Conservation (phyloP, 164 flowering plant species). For the Paratinospora sagittata region DNA sequence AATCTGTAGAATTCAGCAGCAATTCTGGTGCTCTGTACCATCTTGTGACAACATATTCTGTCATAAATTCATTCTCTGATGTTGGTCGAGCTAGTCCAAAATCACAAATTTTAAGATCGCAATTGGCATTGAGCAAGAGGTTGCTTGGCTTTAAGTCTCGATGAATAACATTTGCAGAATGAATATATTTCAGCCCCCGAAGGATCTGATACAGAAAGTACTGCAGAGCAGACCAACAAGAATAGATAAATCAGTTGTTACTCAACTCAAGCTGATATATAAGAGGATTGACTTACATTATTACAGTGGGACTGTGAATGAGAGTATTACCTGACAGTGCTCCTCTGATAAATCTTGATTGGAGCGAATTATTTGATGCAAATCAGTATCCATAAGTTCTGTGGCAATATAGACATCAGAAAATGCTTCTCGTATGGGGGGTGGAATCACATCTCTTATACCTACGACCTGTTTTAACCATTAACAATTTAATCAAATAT, state of each 20-base stretch:
- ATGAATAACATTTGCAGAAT: constrained; percentile 91
- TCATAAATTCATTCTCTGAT: constrained; percentile 80
- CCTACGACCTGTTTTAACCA: constrained; percentile 50
- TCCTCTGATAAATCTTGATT: constrained; percentile 88
- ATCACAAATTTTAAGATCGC: constrained; percentile 86
- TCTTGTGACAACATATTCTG: constrained; percentile 95
- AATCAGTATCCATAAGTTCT: constrained; percentile 97
- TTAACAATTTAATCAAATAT: neutral
- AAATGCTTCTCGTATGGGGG: constrained; percentile 71
- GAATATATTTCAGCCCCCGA: constrained; percentile 91
- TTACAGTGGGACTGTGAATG: constrained; percentile 34
- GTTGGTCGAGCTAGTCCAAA: constrained; percentile 92
- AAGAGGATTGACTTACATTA: neutral
- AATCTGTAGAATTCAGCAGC: constrained; percentile 78
- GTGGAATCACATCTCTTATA: constrained; percentile 85
- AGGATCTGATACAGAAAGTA: constrained; percentile 93
- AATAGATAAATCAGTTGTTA: constrained; percentile 17
- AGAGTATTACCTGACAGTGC: constrained; percentile 73
- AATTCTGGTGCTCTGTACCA: constrained; percentile 98
- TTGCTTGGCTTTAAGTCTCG: constrained; percentile 96
- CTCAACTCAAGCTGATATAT: constrained; percentile 16
- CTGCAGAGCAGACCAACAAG: constrained; percentile 38
- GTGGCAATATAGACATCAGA: constrained; percentile 79
- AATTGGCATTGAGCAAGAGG: constrained; percentile 80
- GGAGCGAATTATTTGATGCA: constrained; percentile 89